Evolutionary conservation across 202 grass and related monocot species (phyloP).

Genomic region (Saccharum hybrid): DNA sequence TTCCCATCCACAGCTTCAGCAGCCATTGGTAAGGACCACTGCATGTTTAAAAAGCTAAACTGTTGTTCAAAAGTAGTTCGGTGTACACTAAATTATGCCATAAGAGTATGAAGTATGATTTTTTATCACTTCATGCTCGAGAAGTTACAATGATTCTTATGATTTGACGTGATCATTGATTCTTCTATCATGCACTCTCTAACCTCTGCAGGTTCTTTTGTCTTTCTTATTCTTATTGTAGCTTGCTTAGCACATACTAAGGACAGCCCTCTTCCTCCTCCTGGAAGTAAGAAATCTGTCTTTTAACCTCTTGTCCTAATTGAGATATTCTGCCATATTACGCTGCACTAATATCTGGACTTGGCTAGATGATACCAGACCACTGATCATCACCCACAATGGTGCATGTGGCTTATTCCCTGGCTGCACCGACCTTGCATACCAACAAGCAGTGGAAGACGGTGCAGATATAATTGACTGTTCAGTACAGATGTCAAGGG

Average conservation of each 20-base stretch:
- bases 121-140: background rate
- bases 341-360: constrained; percentile 4
- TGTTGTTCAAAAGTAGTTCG: background rate
- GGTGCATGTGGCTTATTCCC: constrained; percentile 80
- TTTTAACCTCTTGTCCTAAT: background rate
- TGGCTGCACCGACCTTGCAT: constrained; percentile 76
- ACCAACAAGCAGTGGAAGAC: constrained; percentile 75
- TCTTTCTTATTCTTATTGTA: constrained; percentile 57
- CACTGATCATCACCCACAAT: constrained; percentile 78
- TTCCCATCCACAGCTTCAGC: constrained; percentile 88
- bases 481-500: constrained; percentile 80
- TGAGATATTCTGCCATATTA: constrained; percentile 10
- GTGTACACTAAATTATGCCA: background rate
- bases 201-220: background rate
- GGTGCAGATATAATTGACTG: constrained; percentile 87
- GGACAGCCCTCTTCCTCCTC: constrained; percentile 44
- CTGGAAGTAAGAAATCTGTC: constrained; percentile 50
- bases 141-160: background rate
- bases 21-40: constrained; percentile 65
- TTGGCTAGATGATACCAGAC: constrained; percentile 46
- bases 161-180: background rate
- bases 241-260: constrained; percentile 82
- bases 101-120: no score
- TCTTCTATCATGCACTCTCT: background rate
- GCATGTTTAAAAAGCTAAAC: constrained; percentile 13